Percentiles rank a stretch among this genome's conserved stretches.
phyloP scores from a whole-genome alignment of 2,329 filamentous ascomycete species.

The Sporothrix inflata region DNA sequence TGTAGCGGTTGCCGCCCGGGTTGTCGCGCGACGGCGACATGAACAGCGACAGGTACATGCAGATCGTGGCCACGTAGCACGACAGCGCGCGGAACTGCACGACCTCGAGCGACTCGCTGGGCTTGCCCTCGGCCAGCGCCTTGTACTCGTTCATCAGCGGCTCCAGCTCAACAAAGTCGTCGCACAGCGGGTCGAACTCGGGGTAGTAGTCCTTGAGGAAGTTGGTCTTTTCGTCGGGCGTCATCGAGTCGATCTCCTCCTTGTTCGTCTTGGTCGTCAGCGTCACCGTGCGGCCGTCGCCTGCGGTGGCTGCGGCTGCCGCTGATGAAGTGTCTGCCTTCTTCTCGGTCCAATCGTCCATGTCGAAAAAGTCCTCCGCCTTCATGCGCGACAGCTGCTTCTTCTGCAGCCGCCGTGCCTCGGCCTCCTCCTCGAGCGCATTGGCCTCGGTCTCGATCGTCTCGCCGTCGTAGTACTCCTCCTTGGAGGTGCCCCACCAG shows the following conservation, averaged over 20 bases:
- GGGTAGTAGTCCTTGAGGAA: constrained; percentile 83
- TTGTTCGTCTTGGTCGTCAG: constrained; percentile 83
- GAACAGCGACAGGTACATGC: constrained; percentile 94
- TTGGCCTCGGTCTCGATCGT: constrained; percentile 64
- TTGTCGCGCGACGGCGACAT: constrained; percentile 73
- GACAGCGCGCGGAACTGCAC: constrained; percentile 80
- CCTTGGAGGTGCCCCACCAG: constrained; percentile 85
- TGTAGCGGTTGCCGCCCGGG: constrained; percentile 52
- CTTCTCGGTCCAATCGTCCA: constrained; percentile 76
- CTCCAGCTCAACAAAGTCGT: constrained; percentile 77
- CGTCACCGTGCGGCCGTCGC: constrained; percentile 65
- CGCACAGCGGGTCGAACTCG: constrained; percentile 84
- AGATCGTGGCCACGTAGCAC: constrained; percentile 82
- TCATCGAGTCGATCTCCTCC: constrained; percentile 80
- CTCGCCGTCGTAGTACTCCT: constrained; percentile 93
- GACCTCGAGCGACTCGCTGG: constrained; percentile 59
- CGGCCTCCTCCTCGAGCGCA: constrained; percentile 87
- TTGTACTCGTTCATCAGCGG: constrained; percentile 63
- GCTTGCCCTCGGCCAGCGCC: constrained; percentile 57
- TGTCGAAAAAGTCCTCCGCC: constrained; percentile 93
- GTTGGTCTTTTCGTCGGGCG: constrained; percentile 71
- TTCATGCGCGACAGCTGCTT: constrained; percentile 89
- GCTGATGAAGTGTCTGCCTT: not conserved
- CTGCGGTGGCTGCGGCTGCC: not conserved
- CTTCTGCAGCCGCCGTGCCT: constrained; percentile 84